phyloP scores from a whole-genome alignment of 2,329 filamentous ascomycete species.

The Camptophora hylomeconis region DNA sequence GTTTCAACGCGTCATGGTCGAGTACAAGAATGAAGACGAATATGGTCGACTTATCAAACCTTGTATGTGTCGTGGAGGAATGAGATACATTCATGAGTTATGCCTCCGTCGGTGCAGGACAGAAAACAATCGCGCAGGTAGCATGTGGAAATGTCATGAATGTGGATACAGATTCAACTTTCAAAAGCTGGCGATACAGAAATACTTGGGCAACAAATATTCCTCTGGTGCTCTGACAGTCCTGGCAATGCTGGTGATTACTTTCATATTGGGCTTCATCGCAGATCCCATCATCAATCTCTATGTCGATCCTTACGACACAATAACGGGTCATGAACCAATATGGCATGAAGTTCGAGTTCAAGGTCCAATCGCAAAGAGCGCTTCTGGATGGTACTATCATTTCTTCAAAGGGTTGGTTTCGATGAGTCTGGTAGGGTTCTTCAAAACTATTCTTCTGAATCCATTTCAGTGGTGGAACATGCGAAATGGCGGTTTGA shows the following conservation, averaged over 20 bases:
- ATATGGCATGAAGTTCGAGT: constrained; percentile 14
- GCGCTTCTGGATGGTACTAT: constrained; percentile 53
- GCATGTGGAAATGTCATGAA: constrained; percentile 17
- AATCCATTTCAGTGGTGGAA: constrained; percentile 66
- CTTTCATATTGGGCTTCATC: constrained; percentile 80
- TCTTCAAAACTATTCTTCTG: constrained; percentile 65
- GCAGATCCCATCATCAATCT: constrained; percentile 86
- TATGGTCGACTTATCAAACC: constrained; percentile 72
- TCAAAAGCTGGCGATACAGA: constrained; percentile 14
- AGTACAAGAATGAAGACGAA: constrained; percentile 59
- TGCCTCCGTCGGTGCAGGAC: constrained; percentile 76
- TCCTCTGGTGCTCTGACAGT: constrained; percentile 61
- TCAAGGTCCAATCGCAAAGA: constrained; percentile 5
- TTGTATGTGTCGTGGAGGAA: constrained; percentile 85
- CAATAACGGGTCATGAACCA: constrained; percentile 33
- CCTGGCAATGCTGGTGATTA: constrained; percentile 52
- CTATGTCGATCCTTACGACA: constrained; percentile 65
- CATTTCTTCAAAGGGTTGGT: constrained; percentile 85
- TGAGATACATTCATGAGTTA: constrained; percentile 86
- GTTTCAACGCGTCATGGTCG: constrained; percentile 44
- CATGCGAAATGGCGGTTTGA: constrained; percentile 48
- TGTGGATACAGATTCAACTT: constrained; percentile 18
- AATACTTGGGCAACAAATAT: constrained; percentile 48
- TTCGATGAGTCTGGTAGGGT: constrained; percentile 76
- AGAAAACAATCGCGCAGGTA: constrained; percentile 43